A percentile compares a stretch with the other conserved stretches of the same genome.
Evolutionary conservation across 345 rosid genomes (phyloP).

Genomic region (Hibiscus mutabilis): DNA sequence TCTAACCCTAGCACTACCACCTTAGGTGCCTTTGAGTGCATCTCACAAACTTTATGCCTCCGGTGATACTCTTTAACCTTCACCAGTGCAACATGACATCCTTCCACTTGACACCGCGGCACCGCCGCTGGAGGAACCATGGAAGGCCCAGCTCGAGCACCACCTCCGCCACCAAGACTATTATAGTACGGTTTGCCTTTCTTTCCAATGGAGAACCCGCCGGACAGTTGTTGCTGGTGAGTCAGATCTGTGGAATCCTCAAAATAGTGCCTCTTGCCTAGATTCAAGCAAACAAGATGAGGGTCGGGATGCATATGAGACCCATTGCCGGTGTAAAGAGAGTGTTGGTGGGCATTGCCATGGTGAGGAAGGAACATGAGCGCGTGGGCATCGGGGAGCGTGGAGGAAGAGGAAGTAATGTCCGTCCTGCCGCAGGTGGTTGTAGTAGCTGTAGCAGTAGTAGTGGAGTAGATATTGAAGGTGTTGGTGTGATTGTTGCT

Average conservation of each 20-base stretch:
- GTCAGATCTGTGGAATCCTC: constrained; percentile 21
- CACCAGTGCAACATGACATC: constrained; percentile 44
- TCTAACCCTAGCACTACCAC: constrained; percentile 59
- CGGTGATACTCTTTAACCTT: constrained; percentile 68
- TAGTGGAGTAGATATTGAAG: not conserved
- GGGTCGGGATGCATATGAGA: constrained; percentile 32
- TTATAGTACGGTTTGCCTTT: constrained; percentile 25
- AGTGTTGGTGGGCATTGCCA: not conserved
- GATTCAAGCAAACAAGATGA: constrained; percentile 44
- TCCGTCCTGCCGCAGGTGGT: not conserved
- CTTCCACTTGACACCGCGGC: constrained; percentile 69
- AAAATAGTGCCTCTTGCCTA: constrained; percentile 50
- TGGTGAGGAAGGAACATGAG: constrained; percentile 18
- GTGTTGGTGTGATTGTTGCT: not conserved
- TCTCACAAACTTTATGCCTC: constrained; percentile 77
- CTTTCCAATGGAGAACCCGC: constrained; percentile 20
- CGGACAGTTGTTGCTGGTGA: constrained; percentile 1
- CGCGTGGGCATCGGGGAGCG: constrained; percentile 14
- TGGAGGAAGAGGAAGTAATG: not conserved
- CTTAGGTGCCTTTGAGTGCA: constrained; percentile 65
- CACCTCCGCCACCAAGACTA: not conserved
- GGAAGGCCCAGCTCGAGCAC: constrained; percentile 7
- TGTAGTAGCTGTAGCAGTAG: not conserved
- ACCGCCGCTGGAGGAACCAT: too few relatives aligned
- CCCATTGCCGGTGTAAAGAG: constrained; percentile 28